Percentiles rank a stretch among this genome's conserved stretches.
phyloP scores from a whole-genome alignment of 805 yeast species.

The Candida fluviatilis region DNA sequence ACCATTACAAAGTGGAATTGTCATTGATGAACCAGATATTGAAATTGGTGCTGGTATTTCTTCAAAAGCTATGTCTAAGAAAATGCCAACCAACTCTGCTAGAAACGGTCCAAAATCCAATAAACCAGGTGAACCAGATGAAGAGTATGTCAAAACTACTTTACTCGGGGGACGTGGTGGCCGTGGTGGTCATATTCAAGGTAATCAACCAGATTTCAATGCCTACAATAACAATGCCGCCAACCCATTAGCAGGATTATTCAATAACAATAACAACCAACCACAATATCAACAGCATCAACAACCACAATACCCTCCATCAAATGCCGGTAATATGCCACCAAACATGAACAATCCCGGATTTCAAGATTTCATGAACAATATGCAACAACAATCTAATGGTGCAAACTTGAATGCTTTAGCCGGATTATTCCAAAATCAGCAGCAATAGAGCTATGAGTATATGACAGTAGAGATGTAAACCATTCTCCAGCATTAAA shows the following conservation, averaged over 20 bases:
- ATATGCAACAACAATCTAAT: slow-evolving; percentile 13
- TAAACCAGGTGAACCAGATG: slow-evolving; percentile 54
- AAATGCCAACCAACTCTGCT: slow-evolving; percentile 88
- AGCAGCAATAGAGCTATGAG: neutral
- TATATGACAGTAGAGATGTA: too few relatives aligned
- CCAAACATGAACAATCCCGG: slow-evolving; percentile 11
- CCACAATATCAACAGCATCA: slow-evolving; percentile 11
- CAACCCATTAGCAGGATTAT: slow-evolving; percentile 49
- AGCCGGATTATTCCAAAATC: neutral
- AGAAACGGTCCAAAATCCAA: slow-evolving; percentile 78
- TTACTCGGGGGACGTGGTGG: slow-evolving; percentile 12
- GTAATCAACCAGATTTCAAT: slow-evolving; percentile 34
- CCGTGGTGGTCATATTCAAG: slow-evolving; percentile 16
- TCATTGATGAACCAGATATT: slow-evolving; percentile 95
- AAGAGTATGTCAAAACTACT: slow-evolving; percentile 34
- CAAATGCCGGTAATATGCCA: slow-evolving; percentile 9
- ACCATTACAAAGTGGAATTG: slow-evolving; percentile 72
- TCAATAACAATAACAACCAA: slow-evolving; percentile 20
- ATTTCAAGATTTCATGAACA: slow-evolving; percentile 13
- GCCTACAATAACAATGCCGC: slow-evolving; percentile 28
- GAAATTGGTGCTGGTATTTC: slow-evolving; percentile 94
- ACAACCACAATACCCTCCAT: slow-evolving; percentile 10
- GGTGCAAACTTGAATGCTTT: slow-evolving; percentile 3
- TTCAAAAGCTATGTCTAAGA: slow-evolving; percentile 84
- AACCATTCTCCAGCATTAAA: too few relatives aligned